These are phyloP conservation scores for Lepidopterella palustris DNA, from an alignment of 495 filamentous ascomycete genomes.

Conservation along the genomic window DNA sequence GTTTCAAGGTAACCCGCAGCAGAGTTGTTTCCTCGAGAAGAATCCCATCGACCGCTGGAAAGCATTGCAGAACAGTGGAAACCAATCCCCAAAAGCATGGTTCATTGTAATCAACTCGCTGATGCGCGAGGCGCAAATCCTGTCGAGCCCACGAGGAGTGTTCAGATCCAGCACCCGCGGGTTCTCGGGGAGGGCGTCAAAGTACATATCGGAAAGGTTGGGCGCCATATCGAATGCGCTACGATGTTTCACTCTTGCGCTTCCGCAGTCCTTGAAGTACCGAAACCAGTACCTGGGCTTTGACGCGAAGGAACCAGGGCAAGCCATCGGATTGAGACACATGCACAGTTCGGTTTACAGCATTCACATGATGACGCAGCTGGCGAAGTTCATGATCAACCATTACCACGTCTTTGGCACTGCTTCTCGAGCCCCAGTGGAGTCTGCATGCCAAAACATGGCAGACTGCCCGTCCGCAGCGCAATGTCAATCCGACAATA, in stretches of 20 bases:
- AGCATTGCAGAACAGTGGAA: constrained; percentile 30
- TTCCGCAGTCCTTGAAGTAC: not conserved
- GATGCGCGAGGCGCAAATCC: constrained; percentile 31
- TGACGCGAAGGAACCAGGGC: not conserved
- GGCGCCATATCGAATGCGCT: constrained; percentile 1
- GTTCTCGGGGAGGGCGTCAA: not conserved
- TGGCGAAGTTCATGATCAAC: constrained; percentile 15
- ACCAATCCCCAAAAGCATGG: constrained; percentile 37
- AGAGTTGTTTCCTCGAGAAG: constrained; percentile 32
- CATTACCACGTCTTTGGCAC: constrained; percentile 22
- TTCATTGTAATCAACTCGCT: constrained; percentile 33
- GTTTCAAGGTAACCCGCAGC: constrained; percentile 25
- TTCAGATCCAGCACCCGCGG: not conserved
- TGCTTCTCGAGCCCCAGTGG: not conserved
- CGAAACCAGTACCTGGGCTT: not conserved
- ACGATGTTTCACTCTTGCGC: not conserved
- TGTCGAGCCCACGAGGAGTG: constrained; percentile 3
- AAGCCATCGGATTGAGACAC: not conserved
- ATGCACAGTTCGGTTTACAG: not conserved
- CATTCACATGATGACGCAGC: not conserved
- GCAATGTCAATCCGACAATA: not conserved
- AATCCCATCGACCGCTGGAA: constrained; percentile 34
- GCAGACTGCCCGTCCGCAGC: not conserved
- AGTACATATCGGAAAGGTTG: not conserved
- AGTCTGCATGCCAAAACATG: not conserved